Evolutionary conservation across 345 rosid species (phyloP).

Genomic region (Triadica sebifera): DNA sequence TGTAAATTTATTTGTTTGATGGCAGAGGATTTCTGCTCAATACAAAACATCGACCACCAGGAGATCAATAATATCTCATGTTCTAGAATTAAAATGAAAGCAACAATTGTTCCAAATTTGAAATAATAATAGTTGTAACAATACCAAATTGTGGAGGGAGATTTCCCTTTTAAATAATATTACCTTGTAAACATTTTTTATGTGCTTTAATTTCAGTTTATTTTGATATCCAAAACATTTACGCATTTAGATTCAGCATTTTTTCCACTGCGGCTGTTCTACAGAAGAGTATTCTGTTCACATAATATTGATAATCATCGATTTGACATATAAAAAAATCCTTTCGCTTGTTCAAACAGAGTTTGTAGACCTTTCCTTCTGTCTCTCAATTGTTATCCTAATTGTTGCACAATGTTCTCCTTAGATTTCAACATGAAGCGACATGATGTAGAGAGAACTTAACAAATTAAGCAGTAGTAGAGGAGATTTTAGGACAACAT

Average conservation of each 20-base stretch:
- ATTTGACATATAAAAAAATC: too few relatives aligned
- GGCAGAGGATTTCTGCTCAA: constrained; percentile 3
- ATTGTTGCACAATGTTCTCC: too few relatives aligned
- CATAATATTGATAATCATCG: not conserved
- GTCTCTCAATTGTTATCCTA: too few relatives aligned
- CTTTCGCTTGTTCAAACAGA: too few relatives aligned
- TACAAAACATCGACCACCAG: not conserved
- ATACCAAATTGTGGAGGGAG: not conserved
- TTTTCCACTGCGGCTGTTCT: not conserved
- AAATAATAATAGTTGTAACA: not conserved
- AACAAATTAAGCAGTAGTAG: too few relatives aligned
- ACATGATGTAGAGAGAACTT: too few relatives aligned
- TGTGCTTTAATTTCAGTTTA: not conserved
- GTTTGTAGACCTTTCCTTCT: too few relatives aligned
- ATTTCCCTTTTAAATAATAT: constrained; percentile 11
- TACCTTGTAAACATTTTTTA: not conserved
- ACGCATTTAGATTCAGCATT: not conserved
- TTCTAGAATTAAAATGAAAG: too few relatives aligned
- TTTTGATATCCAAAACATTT: not conserved
- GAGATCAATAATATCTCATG: not conserved
- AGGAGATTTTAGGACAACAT: too few relatives aligned
- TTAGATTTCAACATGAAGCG: too few relatives aligned
- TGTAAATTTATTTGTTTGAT: not conserved
- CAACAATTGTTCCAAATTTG: not conserved
- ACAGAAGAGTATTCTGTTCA: not conserved